phyloP scores from a whole-genome alignment of 2,329 filamentous ascomycete genomes.

The Waltergamsia citrina region DNA sequence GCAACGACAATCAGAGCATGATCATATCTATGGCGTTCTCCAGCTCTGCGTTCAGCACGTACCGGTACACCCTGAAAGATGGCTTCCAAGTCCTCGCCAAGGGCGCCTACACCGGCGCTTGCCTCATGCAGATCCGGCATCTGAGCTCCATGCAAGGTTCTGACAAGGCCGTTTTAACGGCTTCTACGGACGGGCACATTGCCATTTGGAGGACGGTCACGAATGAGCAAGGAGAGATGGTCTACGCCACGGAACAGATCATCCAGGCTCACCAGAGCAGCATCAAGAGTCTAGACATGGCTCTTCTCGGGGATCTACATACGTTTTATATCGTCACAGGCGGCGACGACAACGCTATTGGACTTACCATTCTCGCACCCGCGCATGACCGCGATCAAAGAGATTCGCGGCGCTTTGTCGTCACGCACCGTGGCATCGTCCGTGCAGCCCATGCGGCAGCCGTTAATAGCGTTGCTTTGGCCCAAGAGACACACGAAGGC shows the following conservation, averaged over 20 bases:
- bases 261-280: conserved; percentile 66
- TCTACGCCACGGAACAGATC: conserved; percentile 19
- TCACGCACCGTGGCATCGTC: conserved; percentile 15
- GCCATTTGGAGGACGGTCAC: conserved; percentile 22
- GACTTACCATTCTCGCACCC: conserved; percentile 31
- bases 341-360: conserved; percentile 81
- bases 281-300: conserved; percentile 56
- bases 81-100: conserved; percentile 41
- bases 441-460: conserved; percentile 60
- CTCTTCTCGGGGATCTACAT: conserved; percentile 3
- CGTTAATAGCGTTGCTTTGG: conserved; percentile 43
- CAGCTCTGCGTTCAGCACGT: conserved; percentile 66
- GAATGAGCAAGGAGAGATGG: conserved; percentile 3
- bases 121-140: conserved; percentile 57
- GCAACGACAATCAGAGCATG: conserved; percentile 23
- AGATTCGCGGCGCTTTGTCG: conserved; percentile 11
- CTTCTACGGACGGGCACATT: conserved; percentile 74
- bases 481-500: conserved; percentile 12
- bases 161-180: conserved; percentile 45
- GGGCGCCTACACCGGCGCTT: conserved; percentile 60
- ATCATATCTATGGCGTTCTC: conserved; percentile 68
- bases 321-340: conserved; percentile 54
- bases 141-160: conserved; percentile 18
- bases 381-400: conserved; percentile 7
- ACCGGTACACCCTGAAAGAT: conserved; percentile 30